phyloP scores from a whole-genome alignment of 345 rosid species.

The Lumnitzera racemosa region DNA sequence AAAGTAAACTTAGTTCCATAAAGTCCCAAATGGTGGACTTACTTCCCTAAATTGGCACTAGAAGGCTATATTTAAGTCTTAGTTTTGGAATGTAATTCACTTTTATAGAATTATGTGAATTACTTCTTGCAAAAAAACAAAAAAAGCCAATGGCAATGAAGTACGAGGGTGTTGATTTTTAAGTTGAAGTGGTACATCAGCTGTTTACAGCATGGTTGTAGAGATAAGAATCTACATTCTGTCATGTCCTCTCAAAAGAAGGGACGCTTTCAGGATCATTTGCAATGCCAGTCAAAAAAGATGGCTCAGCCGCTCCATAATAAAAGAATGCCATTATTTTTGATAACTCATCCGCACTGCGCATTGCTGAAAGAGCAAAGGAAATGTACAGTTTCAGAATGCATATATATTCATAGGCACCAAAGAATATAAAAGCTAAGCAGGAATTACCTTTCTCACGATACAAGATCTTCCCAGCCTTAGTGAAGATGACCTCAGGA shows the following conservation, averaged over 20 bases:
- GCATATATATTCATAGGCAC: neutral
- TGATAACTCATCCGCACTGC: conserved; percentile 67
- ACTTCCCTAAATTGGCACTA: too few relatives aligned
- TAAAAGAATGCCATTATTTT: conserved; percentile 88
- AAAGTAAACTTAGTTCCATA: too few relatives aligned
- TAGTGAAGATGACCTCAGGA: conserved; percentile 78
- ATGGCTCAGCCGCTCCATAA: conserved; percentile 84
- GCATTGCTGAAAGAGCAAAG: conserved; percentile 32
- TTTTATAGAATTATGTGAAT: too few relatives aligned
- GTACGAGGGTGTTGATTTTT: too few relatives aligned
- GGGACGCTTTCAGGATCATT: conserved; percentile 55
- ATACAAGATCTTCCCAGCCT: conserved; percentile 76
- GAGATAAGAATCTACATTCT: too few relatives aligned
- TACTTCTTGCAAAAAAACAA: too few relatives aligned
- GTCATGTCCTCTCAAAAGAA: conserved; percentile 11
- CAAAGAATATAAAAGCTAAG: neutral
- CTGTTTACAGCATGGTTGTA: too few relatives aligned
- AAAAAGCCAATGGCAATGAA: too few relatives aligned
- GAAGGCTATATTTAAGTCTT: too few relatives aligned
- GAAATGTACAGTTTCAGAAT: neutral
- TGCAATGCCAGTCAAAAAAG: conserved; percentile 28
- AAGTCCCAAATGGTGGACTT: too few relatives aligned
- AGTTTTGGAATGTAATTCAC: too few relatives aligned
- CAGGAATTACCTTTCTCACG: conserved; percentile 65
- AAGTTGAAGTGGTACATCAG: too few relatives aligned